Percentiles rank a stretch among this genome's conserved stretches.
Evolutionary conservation across 2,329 filamentous ascomycete genomes (phyloP).

Genomic region (Alternaria solani): DNA sequence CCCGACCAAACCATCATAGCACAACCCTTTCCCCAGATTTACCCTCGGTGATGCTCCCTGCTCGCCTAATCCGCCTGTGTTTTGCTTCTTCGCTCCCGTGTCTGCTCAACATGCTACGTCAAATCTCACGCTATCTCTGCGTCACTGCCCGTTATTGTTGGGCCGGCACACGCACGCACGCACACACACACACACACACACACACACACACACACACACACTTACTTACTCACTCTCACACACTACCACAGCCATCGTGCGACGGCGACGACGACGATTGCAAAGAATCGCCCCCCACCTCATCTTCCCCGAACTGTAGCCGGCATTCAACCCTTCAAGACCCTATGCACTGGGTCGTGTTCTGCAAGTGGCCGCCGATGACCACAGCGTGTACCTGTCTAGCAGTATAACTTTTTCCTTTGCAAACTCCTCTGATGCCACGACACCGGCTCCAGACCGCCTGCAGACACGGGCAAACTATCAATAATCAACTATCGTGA

Average conservation of each 20-base stretch:
- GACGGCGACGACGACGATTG: not conserved
- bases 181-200: constrained; percentile 1
- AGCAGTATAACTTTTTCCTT: no score
- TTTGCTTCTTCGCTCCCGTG: constrained; percentile 41
- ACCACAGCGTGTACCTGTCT: not conserved
- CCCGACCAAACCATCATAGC: constrained; percentile 15
- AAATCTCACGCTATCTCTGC: constrained; percentile 9
- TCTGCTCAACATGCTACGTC: not conserved
- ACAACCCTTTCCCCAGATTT: constrained; percentile 43
- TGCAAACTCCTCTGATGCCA: not conserved
- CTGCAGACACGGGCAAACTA: constrained; percentile 18
- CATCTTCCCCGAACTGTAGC: not conserved
- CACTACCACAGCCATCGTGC: not conserved
- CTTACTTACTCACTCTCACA: not conserved
- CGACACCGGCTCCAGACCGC: constrained; percentile 8
- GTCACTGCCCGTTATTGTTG: not conserved
- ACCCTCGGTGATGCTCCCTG: constrained; percentile 11
- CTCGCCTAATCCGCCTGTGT: constrained; percentile 16
- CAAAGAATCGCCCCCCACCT: not conserved
- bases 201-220: not conserved
- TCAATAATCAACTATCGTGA: constrained; percentile 24
- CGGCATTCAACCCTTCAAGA: not conserved
- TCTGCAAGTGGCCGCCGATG: not conserved
- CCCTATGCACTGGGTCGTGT: not conserved
- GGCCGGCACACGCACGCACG: not conserved